phyloP scores from a whole-genome alignment of 257 asterid species.

The Solanum appendiculatum region DNA sequence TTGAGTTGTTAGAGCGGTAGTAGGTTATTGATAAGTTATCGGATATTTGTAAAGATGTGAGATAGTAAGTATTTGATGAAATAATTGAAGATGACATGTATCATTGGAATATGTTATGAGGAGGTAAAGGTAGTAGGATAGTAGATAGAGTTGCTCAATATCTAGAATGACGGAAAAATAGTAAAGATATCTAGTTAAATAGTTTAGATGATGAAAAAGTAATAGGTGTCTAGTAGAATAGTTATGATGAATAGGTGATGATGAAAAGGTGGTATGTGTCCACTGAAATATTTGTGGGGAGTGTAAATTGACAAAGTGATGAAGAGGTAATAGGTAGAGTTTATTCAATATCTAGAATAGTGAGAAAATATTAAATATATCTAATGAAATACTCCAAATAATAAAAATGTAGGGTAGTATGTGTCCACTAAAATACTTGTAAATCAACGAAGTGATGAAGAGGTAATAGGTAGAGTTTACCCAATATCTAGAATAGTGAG shows the following conservation, averaged over 20 bases:
- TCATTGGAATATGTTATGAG: not conserved
- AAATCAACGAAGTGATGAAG: too few species aligned
- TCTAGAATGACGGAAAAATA: not conserved
- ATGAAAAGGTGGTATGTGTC: not conserved
- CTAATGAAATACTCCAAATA: too few species aligned
- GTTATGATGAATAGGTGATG: not conserved
- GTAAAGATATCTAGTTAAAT: not conserved
- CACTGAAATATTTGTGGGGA: not conserved
- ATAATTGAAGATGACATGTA: too few species aligned
- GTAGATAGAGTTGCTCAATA: not conserved
- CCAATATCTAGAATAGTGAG: too few species aligned
- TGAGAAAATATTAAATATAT: too few species aligned
- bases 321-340: not conserved
- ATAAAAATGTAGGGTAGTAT: too few species aligned
- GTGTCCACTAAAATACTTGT: too few species aligned
- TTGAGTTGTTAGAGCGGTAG: too few species aligned
- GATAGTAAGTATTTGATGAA: too few species aligned
- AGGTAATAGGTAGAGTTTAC: too few species aligned
- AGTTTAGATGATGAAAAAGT: not conserved
- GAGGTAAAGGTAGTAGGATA: not conserved
- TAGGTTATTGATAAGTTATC: not conserved
- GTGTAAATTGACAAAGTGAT: not conserved
- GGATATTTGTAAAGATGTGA: not conserved
- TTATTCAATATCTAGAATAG: too few species aligned
- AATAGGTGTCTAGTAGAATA: not conserved